A percentile compares a stretch with the other conserved stretches of the same genome.
Evolutionary conservation across 148 eudicot species (phyloP).

Genomic region (Spergularia marina): DNA sequence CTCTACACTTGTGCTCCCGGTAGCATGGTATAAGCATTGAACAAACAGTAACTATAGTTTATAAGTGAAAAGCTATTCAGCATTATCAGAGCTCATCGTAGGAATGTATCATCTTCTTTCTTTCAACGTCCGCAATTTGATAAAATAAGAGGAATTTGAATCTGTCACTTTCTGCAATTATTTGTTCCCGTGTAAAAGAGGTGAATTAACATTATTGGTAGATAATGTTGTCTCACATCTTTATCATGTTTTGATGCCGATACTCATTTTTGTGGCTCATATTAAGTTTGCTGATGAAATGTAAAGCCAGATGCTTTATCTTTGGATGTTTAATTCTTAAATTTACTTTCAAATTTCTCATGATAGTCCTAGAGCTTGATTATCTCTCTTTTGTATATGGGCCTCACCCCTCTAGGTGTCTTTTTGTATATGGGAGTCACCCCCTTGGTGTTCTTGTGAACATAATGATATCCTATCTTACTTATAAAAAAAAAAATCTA

Average conservation of each 20-base stretch:
- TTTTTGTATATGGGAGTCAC: no score
- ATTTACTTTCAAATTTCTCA: no score
- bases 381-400: no score
- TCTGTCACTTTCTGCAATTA: neutral
- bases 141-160: neutral
- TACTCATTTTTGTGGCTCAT: neutral
- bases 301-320: neutral
- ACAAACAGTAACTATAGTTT: neutral
- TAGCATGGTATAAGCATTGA: no score
- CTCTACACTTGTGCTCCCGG: no score
- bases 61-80: neutral
- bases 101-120: neutral
- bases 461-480: no score
- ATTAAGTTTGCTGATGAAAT: neutral
- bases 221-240: neutral
- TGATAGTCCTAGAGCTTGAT: no score
- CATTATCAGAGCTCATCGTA: neutral
- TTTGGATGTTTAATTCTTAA: neutral
- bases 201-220: neutral
- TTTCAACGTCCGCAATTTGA: neutral
- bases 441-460: no score
- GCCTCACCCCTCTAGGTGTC: no score
- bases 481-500: no score
- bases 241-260: slow-evolving; percentile 11
- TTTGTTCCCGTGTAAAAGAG: neutral